Percentiles rank a stretch among this genome's conserved stretches.
Evolutionary conservation across 805 yeast species (phyloP).

Genomic region (Cyberlindnera euphorbiae): DNA sequence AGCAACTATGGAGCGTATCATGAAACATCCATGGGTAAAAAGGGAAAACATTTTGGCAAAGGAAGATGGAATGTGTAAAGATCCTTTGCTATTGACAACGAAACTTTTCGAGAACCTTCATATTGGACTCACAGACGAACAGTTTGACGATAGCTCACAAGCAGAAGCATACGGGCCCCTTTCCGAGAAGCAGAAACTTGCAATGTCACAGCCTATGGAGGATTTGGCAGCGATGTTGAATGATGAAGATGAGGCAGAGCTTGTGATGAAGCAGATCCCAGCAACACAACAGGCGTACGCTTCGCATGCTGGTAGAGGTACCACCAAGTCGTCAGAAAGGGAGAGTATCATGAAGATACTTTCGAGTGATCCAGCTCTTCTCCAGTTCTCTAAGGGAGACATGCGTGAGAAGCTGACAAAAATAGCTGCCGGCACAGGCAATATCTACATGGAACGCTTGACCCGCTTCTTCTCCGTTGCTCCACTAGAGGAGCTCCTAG

Average conservation of each 20-base stretch:
- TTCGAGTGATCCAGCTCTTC: conserved; percentile 45
- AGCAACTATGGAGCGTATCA: conserved; percentile 35
- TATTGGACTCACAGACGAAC: conserved; percentile 49
- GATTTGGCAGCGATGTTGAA: conserved; percentile 40
- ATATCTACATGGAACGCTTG: conserved; percentile 31
- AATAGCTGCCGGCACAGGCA: conserved; percentile 24
- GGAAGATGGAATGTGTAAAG: conserved; percentile 45
- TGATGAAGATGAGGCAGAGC: conserved; percentile 28
- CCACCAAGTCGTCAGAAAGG: conserved; percentile 25
- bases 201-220: conserved; percentile 44
- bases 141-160: conserved; percentile 26
- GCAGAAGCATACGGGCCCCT: conserved; percentile 20
- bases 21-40: conserved; percentile 53
- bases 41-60: conserved; percentile 39
- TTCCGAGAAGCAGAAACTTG: conserved; percentile 15
- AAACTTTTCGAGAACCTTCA: conserved; percentile 47
- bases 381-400: conserved; percentile 39
- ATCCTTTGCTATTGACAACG: conserved; percentile 47
- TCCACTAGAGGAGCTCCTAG: conserved; percentile 39
- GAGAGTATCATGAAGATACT: conserved; percentile 34
- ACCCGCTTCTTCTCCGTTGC: conserved; percentile 48
- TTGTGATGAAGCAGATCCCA: conserved; percentile 20
- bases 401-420: conserved; percentile 11
- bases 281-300: conserved; percentile 40
- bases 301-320: not conserved